Base-by-base conservation (phyloP, 106 monocot species). In the Cymbidium sinense region DNA sequence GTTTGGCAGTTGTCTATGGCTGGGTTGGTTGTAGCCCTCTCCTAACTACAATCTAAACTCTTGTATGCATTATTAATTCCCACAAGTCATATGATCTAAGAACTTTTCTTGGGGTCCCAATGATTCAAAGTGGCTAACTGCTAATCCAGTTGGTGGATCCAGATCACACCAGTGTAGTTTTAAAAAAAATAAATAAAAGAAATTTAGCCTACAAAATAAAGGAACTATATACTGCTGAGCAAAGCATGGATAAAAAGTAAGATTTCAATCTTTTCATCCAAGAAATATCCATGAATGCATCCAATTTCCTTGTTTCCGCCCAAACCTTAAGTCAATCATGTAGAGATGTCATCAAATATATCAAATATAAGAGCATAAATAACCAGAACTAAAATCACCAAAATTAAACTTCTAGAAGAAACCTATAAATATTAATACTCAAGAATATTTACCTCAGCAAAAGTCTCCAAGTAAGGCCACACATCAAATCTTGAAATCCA, bases 401-500 rank as follows among this genome's bases (percentile, higher is more conserved):
- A 37, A 71, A n/a, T 1, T 36, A 71, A n/a, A 5, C 34, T 21
- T 69, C 18, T 9, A 21, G n/a, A 37, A 36, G 21, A 71, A 71
- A 71, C 21, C 19, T 21, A 71, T 4, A 36, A 71, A 36, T 18
- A 21, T 37, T 9, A 18, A 23, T 12, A 37, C 5, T 0, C 35
- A 39, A 37, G 7, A 4, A 17, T 30, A 21, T 2, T 79, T 89
- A 96, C 96, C 93, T 88, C 89, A 12, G 90, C 75, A 85, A 93
- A 96, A 29, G 28, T 86, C 78, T 96, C 96, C 84, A 93, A 84
- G 73, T 88, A 96, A 73, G 96, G 96, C 96, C 96, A 96, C 19
- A 96, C 93, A 86, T 96, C 96, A 88, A 96, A 96, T 70, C 89
- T 86, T 75, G 96, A 96, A 76, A 96, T 91, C 96, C 96, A 96